Evolutionary conservation across 305 asterid species (phyloP), one percentile per base, ranked within the genome.

Genomic region (Ajuga reptans): DNA sequence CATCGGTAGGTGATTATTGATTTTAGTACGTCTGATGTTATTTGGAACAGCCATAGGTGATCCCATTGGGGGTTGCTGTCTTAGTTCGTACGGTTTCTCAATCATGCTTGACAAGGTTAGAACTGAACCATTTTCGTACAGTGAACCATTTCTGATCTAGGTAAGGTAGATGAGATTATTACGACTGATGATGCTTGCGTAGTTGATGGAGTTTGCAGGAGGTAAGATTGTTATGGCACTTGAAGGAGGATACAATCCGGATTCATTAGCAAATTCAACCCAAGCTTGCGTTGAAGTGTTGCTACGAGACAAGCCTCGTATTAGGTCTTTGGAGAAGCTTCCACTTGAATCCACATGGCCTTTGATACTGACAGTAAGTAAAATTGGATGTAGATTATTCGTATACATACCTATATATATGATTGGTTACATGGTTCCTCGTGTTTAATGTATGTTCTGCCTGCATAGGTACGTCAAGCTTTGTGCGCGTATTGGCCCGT

Each of bases 161-260:
- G 41, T 61, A 10, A 9, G 9, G 1, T 11, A 37, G 39, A 17
- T 60, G n/a, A 16, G 34, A 11, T 39, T 59, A 59, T 11, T 21
- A 17, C 54, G 1, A 5, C 6, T 18, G 42, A 12, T 42, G 68
- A 62, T 43, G 11, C 14, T 62, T 43, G 2, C 4, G 1, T 21
- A 62, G 55, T 63, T 63, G 68, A 43, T 63, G 68, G 27, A 12
- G 5, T 42, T 43, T 43, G 54, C 43, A 27, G 12, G 55, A 27
- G 68, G 68, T 31, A 63, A 45, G 24, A 43, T 63, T 43, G 68
- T 63, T 45, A 21, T 63, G 56, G 68, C 68, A 43, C 68, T 63
- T 45, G 68, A 63, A 63, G 68, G 68, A 43, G 68, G 68, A 63
- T 63, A 63, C 11, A 27, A 63, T 63, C 56, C 14, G 0, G 8